Evolutionary conservation across 306 rosid species (phyloP), one percentile per base, ranked within the genome.

Genomic region (Betula pendula): DNA sequence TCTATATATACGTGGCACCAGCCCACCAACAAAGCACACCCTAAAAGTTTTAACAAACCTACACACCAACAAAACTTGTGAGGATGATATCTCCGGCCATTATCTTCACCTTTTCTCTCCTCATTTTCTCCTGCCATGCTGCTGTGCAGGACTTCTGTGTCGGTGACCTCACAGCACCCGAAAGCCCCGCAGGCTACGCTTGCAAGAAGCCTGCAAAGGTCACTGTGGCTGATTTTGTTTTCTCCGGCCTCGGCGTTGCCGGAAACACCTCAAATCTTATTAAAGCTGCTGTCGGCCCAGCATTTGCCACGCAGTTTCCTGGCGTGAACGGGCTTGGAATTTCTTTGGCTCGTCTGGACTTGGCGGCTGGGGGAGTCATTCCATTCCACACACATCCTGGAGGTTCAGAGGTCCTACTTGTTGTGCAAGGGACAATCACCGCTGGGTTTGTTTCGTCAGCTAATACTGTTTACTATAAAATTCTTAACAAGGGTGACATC

Each of bases 341-440:
- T 22, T 95, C 97, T 5, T 0, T 81, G 0, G 93, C 87, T 0
- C 96, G 95, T 9, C 52, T 87, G 0, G 98, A 95, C 85, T 51
- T 95, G 5, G 96, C 88, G 0, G 13, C 14, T 0, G 85, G 71
- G 0, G 97, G 98, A 5, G 95, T 92, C 1, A 60, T 95, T 15
- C 96, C 98, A 6, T 82, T 95, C 9, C 97, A 95, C 82, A 95
- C 98, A 0, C 98, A 95, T 84, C 97, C 90, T 0, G 92, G 92
- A 0, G 98, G 76, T 51, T 84, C 90, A 1, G 96, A 92, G 31
- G 5, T 85, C 4, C 75, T 92, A 10, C 17, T 87, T 8, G 86
- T 92, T 0, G 17, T 81, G 6, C 62, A 83, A 69, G 98, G 98
- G 0, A 42, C 49, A 38, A 81, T 94, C 56, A 68, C 80, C 20